Evolutionary conservation across 352 stramenopile species (phyloP).

Genomic region (Phytophthora cactorum): DNA sequence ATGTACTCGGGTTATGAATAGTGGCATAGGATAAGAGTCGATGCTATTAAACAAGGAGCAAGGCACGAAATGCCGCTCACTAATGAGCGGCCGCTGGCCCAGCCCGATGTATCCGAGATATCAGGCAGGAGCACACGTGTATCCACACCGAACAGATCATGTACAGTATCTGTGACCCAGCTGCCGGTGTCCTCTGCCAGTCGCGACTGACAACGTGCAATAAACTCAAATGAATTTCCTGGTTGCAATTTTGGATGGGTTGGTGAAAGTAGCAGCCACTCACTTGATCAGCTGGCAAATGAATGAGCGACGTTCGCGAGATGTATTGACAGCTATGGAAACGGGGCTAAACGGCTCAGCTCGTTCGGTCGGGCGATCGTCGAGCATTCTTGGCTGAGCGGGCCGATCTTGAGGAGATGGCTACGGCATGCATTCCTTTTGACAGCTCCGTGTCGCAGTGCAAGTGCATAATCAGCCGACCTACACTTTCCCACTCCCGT

Average conservation of each 20-base stretch:
- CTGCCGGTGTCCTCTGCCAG: conserved; percentile 16
- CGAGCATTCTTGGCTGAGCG: not conserved
- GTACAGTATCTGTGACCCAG: conserved; percentile 4
- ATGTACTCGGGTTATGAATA: no score
- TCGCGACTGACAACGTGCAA: not conserved
- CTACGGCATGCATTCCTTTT: not conserved
- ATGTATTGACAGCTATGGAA: not conserved
- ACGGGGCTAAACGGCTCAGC: not conserved
- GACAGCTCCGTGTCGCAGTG: not conserved
- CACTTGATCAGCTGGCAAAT: conserved; percentile 6
- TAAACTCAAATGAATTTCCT: not conserved
- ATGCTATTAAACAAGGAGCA: no score
- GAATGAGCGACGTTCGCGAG: no score
- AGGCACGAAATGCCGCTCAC: not conserved
- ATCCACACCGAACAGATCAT: not conserved
- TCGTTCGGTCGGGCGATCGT: not conserved
- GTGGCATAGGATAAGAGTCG: no score
- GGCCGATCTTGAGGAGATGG: not conserved
- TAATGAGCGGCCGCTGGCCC: not conserved
- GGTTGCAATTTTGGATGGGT: not conserved
- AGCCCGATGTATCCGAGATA: conserved; percentile 24
- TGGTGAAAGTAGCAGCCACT: conserved; percentile 1
- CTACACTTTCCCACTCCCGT: no score
- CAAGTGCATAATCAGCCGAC: no score
- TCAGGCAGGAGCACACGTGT: not conserved